Evolutionary conservation across 768 basidiomycete genomes (phyloP), one percentile per base, ranked within the genome.

Genomic region (Grammothele lineata): DNA sequence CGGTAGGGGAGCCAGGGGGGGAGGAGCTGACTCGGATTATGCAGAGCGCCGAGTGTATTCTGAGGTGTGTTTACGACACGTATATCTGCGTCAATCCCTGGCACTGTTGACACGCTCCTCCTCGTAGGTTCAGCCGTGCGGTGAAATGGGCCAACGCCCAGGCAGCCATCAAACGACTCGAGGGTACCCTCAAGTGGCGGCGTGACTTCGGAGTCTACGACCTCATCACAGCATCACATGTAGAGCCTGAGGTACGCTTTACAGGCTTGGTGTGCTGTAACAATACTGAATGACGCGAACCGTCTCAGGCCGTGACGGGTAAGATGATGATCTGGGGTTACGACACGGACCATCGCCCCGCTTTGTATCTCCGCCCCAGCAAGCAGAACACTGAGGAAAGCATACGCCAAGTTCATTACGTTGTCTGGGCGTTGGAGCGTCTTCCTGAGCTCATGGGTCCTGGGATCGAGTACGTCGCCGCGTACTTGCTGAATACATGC

Each of bases 311-410:
- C 1, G 66, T 85, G 39, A 94, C 91, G 4, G 92, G 92, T 25
- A 94, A 95, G 66, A 75, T 81, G 61, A 69, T 92, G 40, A 52
- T 83, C 15, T 87, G 85, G 55, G 92, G 92, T 4, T 91, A 78
- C 60, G 90, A 92, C 62, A 64, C 66, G 6, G 65, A 65, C 18
- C 75, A 83, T 11, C 71, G 86, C 46, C 88, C 89, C 3, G 82
- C 70, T 0, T 65, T 83, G 32, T 91, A 92, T 64, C 74, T 91
- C 71, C 68, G 68, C 35, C 80, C 80, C 2, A 74, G 71, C 59
- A 80, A 79, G 18, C 91, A 93, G 63, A 93, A 92, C 63, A 92
- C 90, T 0, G 74, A 78, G 3, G 85, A 83, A 52, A 62, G 74
- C 4, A 69, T 70, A 2, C 72, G 82, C 17, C 89, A 92, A 66